Conservation (phyloP, 2,329 filamentous ascomycete genomes). For the Stylonectria norvegica region DNA sequence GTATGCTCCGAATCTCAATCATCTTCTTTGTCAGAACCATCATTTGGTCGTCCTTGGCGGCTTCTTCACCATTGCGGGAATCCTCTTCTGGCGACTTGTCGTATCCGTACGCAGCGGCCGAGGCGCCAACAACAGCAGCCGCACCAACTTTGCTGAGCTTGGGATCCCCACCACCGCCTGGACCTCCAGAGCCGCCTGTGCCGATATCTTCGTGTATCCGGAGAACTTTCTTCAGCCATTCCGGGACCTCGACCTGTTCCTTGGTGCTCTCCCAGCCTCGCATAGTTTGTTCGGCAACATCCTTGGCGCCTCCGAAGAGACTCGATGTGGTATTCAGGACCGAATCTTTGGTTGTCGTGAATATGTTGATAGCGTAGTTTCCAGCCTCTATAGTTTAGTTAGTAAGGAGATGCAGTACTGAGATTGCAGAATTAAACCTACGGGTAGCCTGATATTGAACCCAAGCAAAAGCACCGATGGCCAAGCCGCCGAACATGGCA, state of each 20-base stretch:
- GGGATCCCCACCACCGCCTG: conserved; percentile 47
- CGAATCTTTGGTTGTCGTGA: conserved; percentile 69
- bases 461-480: conserved; percentile 84
- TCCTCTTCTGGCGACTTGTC: conserved; percentile 66
- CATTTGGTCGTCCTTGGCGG: conserved; percentile 93
- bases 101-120: conserved; percentile 76
- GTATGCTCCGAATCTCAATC: conserved; percentile 94
- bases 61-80: conserved; percentile 57
- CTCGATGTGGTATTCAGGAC: conserved; percentile 65
- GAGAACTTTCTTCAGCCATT: conserved; percentile 77
- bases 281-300: conserved; percentile 73
- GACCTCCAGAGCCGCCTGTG: conserved; percentile 47
- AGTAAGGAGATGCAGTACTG: conserved; percentile 14
- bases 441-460: conserved; percentile 92
- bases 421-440: conserved; percentile 44
- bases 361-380: conserved; percentile 58
- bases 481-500: conserved; percentile 85
- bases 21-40: conserved; percentile 99
- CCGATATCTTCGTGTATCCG: conserved; percentile 58
- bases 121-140: conserved; percentile 65
- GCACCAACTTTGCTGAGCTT: conserved; percentile 59
- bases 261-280: conserved; percentile 82
- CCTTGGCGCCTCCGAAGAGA: conserved; percentile 68
- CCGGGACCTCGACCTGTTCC: conserved; percentile 64
- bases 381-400: conserved; percentile 41